Evolutionary conservation across 495 filamentous ascomycete species (phyloP), one percentile per base, ranked within the genome.

Genomic region (Penicillium longicatenatum): DNA sequence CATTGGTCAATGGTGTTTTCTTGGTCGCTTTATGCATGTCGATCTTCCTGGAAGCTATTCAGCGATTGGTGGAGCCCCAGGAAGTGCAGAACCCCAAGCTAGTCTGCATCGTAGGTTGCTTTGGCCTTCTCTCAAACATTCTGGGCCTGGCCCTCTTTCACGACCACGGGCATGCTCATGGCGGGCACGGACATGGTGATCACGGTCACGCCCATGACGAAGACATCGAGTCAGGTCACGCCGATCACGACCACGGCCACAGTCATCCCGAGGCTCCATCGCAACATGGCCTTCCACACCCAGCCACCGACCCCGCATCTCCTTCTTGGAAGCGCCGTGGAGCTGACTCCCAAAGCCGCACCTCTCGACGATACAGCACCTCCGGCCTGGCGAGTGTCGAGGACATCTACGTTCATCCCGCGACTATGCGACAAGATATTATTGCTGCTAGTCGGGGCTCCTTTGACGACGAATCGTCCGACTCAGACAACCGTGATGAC

Each of bases 1-100:
- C 94, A 17, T 82, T 97, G 49, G 87, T 97, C 66, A 98, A 98
- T 64, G 94, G 95, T 54, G 93, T 98, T 3, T 98, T 98, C 74
- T 79, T 98, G 44, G 92, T 98, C 63, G 94, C 94, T 0, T 81
- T 98, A 17, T 98, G 95, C 75, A 75, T 98, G 41, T 92, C 93
- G 4, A 98, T 98, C 64, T 91, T 98, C 68, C 82, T 98, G 52
- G 94, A 98, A 70, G 94, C 94, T 11, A 81, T 97, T 35, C 89
- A 92, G 57, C 84, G 94, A 60, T 86, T 98, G 66, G 79, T 97
- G 61, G 90, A 97, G 62, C 91, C 92, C 7, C 92, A 91, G 64
- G 83, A 86, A 65, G 91, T 98, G 62, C 79, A 80, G 47, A 89
- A 93, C 56, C 90, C 94, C 0, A 82, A 86, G 62, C 78, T 98